Base-by-base conservation (phyloP, 805 yeast species). In the Barnettozyma sp. region DNA sequence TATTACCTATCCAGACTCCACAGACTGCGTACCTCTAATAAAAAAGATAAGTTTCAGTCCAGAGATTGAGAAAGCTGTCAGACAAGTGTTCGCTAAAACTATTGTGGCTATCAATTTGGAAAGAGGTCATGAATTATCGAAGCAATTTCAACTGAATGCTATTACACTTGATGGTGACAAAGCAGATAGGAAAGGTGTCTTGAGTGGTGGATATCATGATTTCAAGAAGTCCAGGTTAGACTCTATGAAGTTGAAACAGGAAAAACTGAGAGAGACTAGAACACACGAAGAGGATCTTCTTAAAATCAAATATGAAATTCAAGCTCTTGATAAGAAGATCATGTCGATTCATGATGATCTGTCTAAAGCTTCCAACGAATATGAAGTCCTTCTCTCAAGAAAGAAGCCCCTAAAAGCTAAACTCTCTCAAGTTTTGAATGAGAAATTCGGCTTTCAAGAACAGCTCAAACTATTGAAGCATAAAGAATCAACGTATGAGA, bases 131-230 rank as follows among this genome's bases (percentile, higher is more conserved):
- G 79, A 76, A 45, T 60, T 82, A 20, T 78, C 95, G 0, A 71
- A 72, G 31, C 58, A 63, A 8, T 72, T 66, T 54, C 71, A 73
- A 21, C 59, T 88, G 17, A 78, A 73, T 47, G 83, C 95, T 1
- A 82, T 92, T 12, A 92, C 98, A 0, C 62, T 90, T 13, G 94
- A 85, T 56, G 98, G 98, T 46, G 97, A 92, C 54, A 67, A 85
- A 44, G 85, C 85, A 33, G 94, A 85, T 48, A 76, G 75, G 31
- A 74, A 68, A 45, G 98, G 98, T 57, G 82, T 82, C 2, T 57
- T 92, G 30, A 77, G 85, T 17, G 97, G 97, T 58, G 97, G 97
- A 33, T 85, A 71, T 49, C 71, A 83, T 46, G 92, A 84, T 48
- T 71, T 68, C 46, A 73, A 72, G 40, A 66, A 63, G 35, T 79